phyloP scores from a whole-genome alignment of 2,329 filamentous ascomycete genomes.

The Drechslerella stenobrocha region DNA sequence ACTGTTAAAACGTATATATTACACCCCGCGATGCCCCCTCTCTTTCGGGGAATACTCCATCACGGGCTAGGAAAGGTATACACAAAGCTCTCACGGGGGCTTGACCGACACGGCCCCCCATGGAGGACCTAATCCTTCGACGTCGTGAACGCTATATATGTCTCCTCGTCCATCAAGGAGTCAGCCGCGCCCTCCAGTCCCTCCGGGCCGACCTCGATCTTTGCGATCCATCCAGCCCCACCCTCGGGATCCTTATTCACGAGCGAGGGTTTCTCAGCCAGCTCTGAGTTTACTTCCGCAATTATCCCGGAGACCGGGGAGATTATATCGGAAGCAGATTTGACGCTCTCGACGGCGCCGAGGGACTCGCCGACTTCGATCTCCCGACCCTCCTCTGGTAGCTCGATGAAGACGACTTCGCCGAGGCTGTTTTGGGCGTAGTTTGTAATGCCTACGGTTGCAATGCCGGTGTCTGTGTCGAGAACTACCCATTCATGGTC shows the following conservation, averaged over 20 bases:
- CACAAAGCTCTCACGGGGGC: no score
- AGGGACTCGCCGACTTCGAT: conserved; percentile 78
- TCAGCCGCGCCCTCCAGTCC: conserved; percentile 71
- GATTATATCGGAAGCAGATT: conserved; percentile 97
- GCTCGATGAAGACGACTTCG: conserved; percentile 96
- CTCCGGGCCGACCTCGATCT: conserved; percentile 72
- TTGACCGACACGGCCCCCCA: no score
- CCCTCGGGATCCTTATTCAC: conserved; percentile 91
- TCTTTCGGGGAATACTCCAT: not conserved
- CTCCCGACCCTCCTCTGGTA: conserved; percentile 71
- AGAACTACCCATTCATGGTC: conserved; percentile 99
- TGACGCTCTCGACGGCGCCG: conserved; percentile 96
- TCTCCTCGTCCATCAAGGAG: conserved; percentile 72
- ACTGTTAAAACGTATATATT: not conserved
- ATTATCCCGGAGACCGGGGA: conserved; percentile 80
- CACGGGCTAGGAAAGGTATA: no score
- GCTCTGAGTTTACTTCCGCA: conserved; percentile 69
- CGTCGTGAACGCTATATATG: conserved; percentile 73
- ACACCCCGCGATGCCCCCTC: not conserved
- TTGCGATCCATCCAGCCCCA: conserved; percentile 87
- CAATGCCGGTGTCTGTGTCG: conserved; percentile 76
- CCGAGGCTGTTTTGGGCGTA: conserved; percentile 92
- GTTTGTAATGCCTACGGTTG: conserved; percentile 80
- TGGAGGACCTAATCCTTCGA: conserved; percentile 4
- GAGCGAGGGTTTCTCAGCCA: conserved; percentile 81